Conservation (phyloP, 345 rosid species). For the Lepidium sativum region DNA sequence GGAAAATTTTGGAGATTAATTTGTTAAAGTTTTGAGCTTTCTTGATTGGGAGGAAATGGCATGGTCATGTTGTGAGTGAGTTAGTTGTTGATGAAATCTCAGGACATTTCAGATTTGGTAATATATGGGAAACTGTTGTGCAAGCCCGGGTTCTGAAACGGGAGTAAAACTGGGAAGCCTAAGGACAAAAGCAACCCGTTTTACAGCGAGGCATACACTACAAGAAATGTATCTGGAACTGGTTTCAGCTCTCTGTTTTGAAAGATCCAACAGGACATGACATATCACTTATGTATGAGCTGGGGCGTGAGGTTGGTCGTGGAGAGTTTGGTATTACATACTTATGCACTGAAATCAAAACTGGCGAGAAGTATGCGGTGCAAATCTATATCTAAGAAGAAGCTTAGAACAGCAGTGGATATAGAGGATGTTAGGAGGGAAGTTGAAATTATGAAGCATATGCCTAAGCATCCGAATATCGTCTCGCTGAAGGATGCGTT, state of each 20-base stretch:
- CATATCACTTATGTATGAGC: conserved; percentile 46
- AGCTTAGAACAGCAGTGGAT: conserved; percentile 76
- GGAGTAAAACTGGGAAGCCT: conserved; percentile 31
- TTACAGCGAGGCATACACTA: conserved; percentile 40
- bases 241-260: conserved; percentile 47
- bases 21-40: conserved; percentile 2
- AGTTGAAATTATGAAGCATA: conserved; percentile 80
- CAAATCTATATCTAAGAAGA: conserved; percentile 81
- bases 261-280: conserved; percentile 62
- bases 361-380: conserved; percentile 61
- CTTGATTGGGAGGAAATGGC: not conserved
- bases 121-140: conserved; percentile 82
- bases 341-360: conserved; percentile 51
- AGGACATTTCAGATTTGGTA: conserved; percentile 11
- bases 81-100: conserved; percentile 14
- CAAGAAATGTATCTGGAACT: conserved; percentile 31
- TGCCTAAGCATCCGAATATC: conserved; percentile 66
- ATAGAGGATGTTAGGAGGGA: conserved; percentile 90
- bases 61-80: not conserved
- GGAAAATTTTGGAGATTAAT: not conserved
- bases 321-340: conserved; percentile 86
- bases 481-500: conserved; percentile 59
- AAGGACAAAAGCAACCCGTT: conserved; percentile 51
- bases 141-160: conserved; percentile 35
- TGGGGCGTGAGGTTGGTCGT: conserved; percentile 84